These are phyloP conservation scores for Arabidopsis suecica DNA, from an alignment of 345 rosid genomes.

Conservation along the genomic window DNA sequence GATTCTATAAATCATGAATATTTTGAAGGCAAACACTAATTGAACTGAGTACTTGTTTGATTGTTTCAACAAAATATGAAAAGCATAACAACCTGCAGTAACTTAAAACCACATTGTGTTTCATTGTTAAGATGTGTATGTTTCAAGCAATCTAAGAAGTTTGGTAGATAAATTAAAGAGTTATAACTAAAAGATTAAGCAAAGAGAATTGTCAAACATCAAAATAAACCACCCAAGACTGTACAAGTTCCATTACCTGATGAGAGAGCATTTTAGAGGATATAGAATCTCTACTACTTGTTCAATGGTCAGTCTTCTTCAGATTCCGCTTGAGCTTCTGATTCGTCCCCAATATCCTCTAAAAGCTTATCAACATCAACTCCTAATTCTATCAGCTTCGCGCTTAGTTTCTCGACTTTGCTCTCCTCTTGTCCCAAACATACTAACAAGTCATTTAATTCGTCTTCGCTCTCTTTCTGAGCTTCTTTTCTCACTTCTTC, in stretches of 20 bases:
- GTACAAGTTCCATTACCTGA: constrained; percentile 40
- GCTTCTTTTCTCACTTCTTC: constrained; percentile 96
- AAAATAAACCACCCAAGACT: constrained; percentile 20
- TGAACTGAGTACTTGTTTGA: not conserved
- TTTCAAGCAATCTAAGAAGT: constrained; percentile 23
- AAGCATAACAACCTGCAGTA: not conserved
- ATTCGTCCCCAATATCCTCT: constrained; percentile 87
- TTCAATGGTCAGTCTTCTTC: constrained; percentile 64
- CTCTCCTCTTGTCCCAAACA: constrained; percentile 99
- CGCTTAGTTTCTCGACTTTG: constrained; percentile 82
- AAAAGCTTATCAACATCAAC: constrained; percentile 83
- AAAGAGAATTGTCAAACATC: constrained; percentile 23
- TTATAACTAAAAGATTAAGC: not conserved
- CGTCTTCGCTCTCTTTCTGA: constrained; percentile 92
- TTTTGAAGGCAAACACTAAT: not conserved
- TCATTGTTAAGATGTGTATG: constrained; percentile 1
- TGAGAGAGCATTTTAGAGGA: constrained; percentile 8
- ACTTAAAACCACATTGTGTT: not conserved
- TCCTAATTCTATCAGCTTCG: constrained; percentile 79
- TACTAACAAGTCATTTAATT: constrained; percentile 89
- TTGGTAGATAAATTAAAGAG: constrained; percentile 10
- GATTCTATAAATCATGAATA: not conserved
- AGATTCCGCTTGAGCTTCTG: constrained; percentile 72
- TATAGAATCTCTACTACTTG: constrained; percentile 9
- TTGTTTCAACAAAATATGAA: not conserved